A percentile compares a stretch with the other conserved stretches of the same genome.
phyloP scores from a whole-genome alignment of 352 stramenopile genomes.

The Phytophthora citrophthora region DNA sequence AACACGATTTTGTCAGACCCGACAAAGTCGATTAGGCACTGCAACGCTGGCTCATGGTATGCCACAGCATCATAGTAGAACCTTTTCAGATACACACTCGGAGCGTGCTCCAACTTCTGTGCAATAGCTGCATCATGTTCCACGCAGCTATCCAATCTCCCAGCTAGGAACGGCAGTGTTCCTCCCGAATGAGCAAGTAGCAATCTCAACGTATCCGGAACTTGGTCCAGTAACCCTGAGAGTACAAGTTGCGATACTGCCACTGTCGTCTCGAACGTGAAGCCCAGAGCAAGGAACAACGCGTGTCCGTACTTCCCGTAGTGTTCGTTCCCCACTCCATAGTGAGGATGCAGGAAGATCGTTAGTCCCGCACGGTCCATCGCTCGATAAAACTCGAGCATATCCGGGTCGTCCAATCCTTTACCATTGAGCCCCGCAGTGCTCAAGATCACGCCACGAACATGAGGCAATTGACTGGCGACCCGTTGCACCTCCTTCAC shows the following conservation, averaged over 20 bases:
- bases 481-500: slow-evolving; percentile 50
- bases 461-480: slow-evolving; percentile 33
- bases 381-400: slow-evolving; percentile 61
- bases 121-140: slow-evolving; percentile 54
- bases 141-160: slow-evolving; percentile 67
- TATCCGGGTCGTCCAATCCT: slow-evolving; percentile 58
- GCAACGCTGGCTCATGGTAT: slow-evolving; percentile 57
- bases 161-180: slow-evolving; percentile 65
- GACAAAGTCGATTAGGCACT: slow-evolving; percentile 65
- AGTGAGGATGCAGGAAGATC: slow-evolving; percentile 77
- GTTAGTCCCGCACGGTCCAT: slow-evolving; percentile 47
- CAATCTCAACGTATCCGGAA: slow-evolving; percentile 49
- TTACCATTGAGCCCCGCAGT: slow-evolving; percentile 62
- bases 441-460: slow-evolving; percentile 62
- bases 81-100: slow-evolving; percentile 59
- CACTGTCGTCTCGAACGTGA: slow-evolving; percentile 75
- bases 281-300: slow-evolving; percentile 64
- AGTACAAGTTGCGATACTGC: slow-evolving; percentile 67
- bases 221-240: slow-evolving; percentile 55
- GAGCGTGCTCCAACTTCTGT: slow-evolving; percentile 45
- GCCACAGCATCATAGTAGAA: slow-evolving; percentile 73
- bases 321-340: slow-evolving; percentile 69
- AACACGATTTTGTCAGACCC: slow-evolving; percentile 62
- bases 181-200: slow-evolving; percentile 70
- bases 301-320: slow-evolving; percentile 61